Conservation (phyloP, 2,329 filamentous ascomycete genomes). For the Penicillium sp. region DNA sequence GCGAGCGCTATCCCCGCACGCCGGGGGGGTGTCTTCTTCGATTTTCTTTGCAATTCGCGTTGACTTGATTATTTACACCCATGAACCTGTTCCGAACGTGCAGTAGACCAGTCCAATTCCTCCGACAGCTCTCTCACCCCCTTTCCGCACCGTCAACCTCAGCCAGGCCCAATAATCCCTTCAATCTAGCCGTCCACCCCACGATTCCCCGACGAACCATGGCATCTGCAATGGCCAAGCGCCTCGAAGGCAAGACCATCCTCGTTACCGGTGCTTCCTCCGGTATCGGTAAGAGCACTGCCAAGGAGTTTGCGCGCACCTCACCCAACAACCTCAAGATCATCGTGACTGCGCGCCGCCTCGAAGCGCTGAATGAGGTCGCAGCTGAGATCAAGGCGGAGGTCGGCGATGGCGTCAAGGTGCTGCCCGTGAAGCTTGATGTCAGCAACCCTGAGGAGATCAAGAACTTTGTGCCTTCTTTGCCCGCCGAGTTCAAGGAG, state of each 20-base stretch:
- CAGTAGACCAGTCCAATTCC: conserved; percentile 33
- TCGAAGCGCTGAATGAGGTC: conserved; percentile 77
- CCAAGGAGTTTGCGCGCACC: conserved; percentile 91
- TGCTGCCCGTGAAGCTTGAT: conserved; percentile 83
- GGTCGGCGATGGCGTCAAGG: conserved; percentile 78
- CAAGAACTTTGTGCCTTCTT: conserved; percentile 69
- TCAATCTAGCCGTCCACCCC: conserved; percentile 29
- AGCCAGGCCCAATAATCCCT: conserved; percentile 25
- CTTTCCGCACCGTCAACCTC: conserved; percentile 26
- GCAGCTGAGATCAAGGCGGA: conserved; percentile 77
- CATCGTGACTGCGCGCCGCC: conserved; percentile 84
- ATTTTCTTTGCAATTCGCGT: conserved; percentile 20
- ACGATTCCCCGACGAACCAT: conserved; percentile 55
- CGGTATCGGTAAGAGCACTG: conserved; percentile 77
- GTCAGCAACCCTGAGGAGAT: conserved; percentile 81
- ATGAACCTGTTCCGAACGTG: conserved; percentile 38
- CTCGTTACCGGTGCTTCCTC: conserved; percentile 91
- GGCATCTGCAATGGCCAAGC: conserved; percentile 74
- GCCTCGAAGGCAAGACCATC: conserved; percentile 91
- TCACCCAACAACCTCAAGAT: conserved; percentile 79
- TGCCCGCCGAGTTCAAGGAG: conserved; percentile 82
- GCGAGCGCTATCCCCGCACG: conserved; percentile 31
- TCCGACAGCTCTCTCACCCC: conserved; percentile 29
- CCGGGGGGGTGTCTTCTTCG: conserved; percentile 20
- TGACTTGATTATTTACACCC: conserved; percentile 21